Percentiles rank a stretch among this genome's conserved stretches.
phyloP scores from a whole-genome alignment of 805 yeast genomes.

The Yamadazyma sp. region DNA sequence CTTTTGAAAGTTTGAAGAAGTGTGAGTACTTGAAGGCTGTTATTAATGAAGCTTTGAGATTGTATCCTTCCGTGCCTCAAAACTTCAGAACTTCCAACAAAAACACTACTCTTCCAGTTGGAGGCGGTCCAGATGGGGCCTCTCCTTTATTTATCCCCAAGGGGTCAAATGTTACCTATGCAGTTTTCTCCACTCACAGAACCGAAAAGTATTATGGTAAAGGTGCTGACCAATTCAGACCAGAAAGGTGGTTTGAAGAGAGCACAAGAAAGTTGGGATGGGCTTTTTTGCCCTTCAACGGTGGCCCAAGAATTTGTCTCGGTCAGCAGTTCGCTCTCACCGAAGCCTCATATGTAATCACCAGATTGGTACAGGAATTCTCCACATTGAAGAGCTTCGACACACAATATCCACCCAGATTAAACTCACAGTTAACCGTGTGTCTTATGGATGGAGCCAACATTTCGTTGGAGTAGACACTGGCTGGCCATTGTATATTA shows the following conservation, averaged over 20 bases:
- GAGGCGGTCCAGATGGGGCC: slow-evolving; percentile 31
- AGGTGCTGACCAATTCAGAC: slow-evolving; percentile 34
- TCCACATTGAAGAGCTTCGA: slow-evolving; percentile 19
- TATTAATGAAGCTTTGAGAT: slow-evolving; percentile 35
- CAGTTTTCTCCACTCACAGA: slow-evolving; percentile 24
- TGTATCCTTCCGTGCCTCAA: slow-evolving; percentile 36
- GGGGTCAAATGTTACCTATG: slow-evolving; percentile 22
- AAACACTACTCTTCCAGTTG: slow-evolving; percentile 31
- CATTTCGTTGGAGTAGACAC: slow-evolving; percentile 10
- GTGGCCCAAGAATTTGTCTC: slow-evolving; percentile 56
- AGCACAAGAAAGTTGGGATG: slow-evolving; percentile 38
- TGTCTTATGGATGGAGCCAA: slow-evolving; percentile 23
- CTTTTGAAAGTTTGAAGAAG: slow-evolving; percentile 39
- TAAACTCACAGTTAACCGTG: slow-evolving; percentile 31
- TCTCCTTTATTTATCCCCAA: slow-evolving; percentile 22
- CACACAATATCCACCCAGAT: slow-evolving; percentile 25
- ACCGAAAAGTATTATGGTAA: slow-evolving; percentile 28
- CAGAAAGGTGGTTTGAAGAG: slow-evolving; percentile 39
- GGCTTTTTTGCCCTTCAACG: slow-evolving; percentile 55
- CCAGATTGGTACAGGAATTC: slow-evolving; percentile 31
- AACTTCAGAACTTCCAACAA: slow-evolving; percentile 31
- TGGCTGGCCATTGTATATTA: neutral
- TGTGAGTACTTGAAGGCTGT: slow-evolving; percentile 40
- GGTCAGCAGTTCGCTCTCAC: slow-evolving; percentile 59
- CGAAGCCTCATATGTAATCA: slow-evolving; percentile 48